These are phyloP conservation scores for Gastrolobium villosum DNA, from an alignment of 306 rosid genomes.

Conservation along the genomic window DNA sequence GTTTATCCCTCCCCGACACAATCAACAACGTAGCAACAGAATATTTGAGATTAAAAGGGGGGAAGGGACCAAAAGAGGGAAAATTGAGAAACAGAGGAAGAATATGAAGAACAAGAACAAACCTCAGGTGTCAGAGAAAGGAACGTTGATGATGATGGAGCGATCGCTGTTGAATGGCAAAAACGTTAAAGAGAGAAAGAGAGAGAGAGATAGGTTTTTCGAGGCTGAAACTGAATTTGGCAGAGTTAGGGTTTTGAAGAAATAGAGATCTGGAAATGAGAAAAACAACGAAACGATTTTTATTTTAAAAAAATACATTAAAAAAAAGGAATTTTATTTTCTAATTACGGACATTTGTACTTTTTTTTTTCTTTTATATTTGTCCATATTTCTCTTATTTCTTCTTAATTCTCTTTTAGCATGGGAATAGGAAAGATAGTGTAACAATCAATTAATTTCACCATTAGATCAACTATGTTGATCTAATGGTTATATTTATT, in stretches of 20 bases:
- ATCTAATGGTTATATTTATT: no score
- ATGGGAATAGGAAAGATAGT: no score
- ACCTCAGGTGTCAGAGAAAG: slow-evolving; percentile 54
- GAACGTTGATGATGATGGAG: slow-evolving; percentile 36
- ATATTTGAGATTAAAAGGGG: slow-evolving; percentile 12
- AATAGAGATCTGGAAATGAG: slow-evolving; percentile 40
- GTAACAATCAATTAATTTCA: no score
- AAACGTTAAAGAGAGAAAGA: slow-evolving; percentile 45
- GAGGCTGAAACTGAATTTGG: slow-evolving; percentile 69
- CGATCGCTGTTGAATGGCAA: slow-evolving; percentile 48
- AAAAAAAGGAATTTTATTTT: background rate
- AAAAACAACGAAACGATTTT: slow-evolving; percentile 7
- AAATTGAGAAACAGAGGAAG: slow-evolving; percentile 15
- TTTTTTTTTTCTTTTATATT: no score
- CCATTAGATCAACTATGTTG: no score
- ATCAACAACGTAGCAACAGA: slow-evolving; percentile 28
- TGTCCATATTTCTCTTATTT: no score
- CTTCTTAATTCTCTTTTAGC: no score
- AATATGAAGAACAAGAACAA: slow-evolving; percentile 32
- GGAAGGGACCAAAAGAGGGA: no score
- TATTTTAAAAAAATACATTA: background rate
- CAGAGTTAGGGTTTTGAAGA: slow-evolving; percentile 78
- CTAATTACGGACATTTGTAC: no score
- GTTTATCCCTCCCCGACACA: background rate
- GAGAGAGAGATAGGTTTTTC: slow-evolving; percentile 61